Percentiles rank a stretch among this genome's conserved stretches.
phyloP scores from a whole-genome alignment of 129 eudicot genomes.

The Artemisia argyi region DNA sequence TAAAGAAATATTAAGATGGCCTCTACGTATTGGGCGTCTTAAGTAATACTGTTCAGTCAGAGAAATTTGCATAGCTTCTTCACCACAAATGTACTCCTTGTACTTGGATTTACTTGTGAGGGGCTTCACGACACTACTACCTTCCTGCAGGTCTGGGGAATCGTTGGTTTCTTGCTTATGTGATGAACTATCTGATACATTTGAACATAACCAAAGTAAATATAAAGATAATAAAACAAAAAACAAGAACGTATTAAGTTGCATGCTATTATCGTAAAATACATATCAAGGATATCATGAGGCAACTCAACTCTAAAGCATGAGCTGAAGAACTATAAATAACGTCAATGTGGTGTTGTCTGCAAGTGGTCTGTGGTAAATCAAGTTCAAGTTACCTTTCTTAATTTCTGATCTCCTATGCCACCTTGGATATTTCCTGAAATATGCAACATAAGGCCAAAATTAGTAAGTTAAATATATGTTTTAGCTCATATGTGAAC shows the following conservation, averaged over 20 bases:
- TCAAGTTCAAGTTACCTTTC: no score
- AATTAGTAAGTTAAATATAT: no score
- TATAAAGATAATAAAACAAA: background rate
- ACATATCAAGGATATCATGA: no score
- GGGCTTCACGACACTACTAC: constrained; percentile 34
- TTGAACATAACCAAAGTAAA: constrained; percentile 15
- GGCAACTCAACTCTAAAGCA: no score
- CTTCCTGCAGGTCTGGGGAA: constrained; percentile 42
- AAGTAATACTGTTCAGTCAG: constrained; percentile 90
- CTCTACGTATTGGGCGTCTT: constrained; percentile 97
- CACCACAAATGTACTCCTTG: constrained; percentile 82
- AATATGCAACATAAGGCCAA: no score
- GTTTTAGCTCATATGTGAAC: no score
- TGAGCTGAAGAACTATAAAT: no score
- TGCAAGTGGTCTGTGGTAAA: no score
- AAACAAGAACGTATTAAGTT: constrained; percentile 9
- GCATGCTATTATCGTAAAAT: background rate
- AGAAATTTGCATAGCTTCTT: constrained; percentile 87
- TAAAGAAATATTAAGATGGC: constrained; percentile 87
- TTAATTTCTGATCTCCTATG: no score
- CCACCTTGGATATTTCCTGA: no score
- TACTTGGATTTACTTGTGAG: constrained; percentile 49
- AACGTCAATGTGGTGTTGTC: no score
- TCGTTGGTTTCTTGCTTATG: constrained; percentile 37
- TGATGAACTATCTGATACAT: constrained; percentile 45